Evolutionary conservation across 805 yeast genomes (phyloP).

Genomic region (Sugiyamaella marilandica): DNA sequence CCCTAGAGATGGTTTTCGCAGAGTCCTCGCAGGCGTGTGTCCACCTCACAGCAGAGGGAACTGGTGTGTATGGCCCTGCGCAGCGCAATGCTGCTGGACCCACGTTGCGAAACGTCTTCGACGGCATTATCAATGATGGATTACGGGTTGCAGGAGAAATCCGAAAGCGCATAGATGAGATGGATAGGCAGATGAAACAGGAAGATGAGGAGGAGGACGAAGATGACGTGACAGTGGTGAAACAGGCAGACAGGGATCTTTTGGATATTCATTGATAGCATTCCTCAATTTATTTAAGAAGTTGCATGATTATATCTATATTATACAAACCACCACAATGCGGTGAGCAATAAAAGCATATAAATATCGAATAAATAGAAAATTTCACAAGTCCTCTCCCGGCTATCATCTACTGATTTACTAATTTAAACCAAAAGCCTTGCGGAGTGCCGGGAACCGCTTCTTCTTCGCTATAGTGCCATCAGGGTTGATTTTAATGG

Average conservation of each 20-base stretch:
- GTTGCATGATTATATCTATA: slow-evolving; percentile 1
- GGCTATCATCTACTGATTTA: too few species aligned
- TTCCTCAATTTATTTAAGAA: neutral
- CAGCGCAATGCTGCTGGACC: slow-evolving; percentile 33
- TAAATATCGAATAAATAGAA: neutral
- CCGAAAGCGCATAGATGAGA: slow-evolving; percentile 72
- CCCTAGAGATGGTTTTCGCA: slow-evolving; percentile 80
- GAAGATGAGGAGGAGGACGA: slow-evolving; percentile 32
- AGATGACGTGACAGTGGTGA: slow-evolving; percentile 26
- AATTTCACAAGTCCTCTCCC: neutral
- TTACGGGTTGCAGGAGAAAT: slow-evolving; percentile 86
- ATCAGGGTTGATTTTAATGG: slow-evolving; percentile 3
- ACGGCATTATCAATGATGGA: slow-evolving; percentile 88
- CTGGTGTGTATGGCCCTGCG: slow-evolving; percentile 35
- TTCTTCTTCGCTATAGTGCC: slow-evolving; percentile 19
- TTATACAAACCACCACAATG: neutral
- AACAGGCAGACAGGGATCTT: slow-evolving; percentile 32
- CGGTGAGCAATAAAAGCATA: neutral
- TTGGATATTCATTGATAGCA: slow-evolving; percentile 23
- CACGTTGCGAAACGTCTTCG: slow-evolving; percentile 75
- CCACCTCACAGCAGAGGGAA: slow-evolving; percentile 41
- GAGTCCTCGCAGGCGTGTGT: slow-evolving; percentile 61
- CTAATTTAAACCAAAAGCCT: slow-evolving; percentile 19
- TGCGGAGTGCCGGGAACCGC: slow-evolving; percentile 21
- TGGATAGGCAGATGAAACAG: slow-evolving; percentile 27